Conservation (phyloP, 495 filamentous ascomycete genomes). For the Aspergillus sclerotioniger region DNA sequence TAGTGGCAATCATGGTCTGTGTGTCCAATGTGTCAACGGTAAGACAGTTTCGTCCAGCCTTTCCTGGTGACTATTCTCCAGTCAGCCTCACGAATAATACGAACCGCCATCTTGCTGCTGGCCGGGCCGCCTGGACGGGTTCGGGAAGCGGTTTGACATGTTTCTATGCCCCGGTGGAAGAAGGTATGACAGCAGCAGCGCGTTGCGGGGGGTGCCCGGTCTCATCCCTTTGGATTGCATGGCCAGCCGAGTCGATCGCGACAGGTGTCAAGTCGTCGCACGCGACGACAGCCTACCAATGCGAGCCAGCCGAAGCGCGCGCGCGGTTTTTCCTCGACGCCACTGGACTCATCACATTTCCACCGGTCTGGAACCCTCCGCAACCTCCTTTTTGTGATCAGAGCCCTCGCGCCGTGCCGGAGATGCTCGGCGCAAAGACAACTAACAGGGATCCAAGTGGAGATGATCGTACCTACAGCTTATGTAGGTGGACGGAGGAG, state of each 20-base stretch:
- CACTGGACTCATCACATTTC: conserved; percentile 24
- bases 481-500: not conserved
- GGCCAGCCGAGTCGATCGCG: not conserved
- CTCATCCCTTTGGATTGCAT: not conserved
- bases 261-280: not conserved
- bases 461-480: not conserved
- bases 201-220: not conserved
- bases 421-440: not conserved
- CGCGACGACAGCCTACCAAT: not conserved
- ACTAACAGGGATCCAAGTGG: not conserved
- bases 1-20: not conserved
- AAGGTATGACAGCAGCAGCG: conserved; percentile 7
- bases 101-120: conserved; percentile 1
- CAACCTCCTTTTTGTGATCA: conserved; percentile 7
- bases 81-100: not conserved
- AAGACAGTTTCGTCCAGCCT: not conserved
- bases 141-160: conserved; percentile 11
- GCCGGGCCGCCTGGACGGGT: conserved; percentile 12
- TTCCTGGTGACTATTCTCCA: not conserved
- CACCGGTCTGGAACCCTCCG: conserved; percentile 18
- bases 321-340: conserved; percentile 3
- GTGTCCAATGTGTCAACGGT: not conserved
- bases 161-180: not conserved
- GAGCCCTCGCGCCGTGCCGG: conserved; percentile 3
- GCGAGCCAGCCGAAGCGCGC: not conserved